Conservation (phyloP, 768 basidiomycete species). For the Sutorius australiensis region DNA sequence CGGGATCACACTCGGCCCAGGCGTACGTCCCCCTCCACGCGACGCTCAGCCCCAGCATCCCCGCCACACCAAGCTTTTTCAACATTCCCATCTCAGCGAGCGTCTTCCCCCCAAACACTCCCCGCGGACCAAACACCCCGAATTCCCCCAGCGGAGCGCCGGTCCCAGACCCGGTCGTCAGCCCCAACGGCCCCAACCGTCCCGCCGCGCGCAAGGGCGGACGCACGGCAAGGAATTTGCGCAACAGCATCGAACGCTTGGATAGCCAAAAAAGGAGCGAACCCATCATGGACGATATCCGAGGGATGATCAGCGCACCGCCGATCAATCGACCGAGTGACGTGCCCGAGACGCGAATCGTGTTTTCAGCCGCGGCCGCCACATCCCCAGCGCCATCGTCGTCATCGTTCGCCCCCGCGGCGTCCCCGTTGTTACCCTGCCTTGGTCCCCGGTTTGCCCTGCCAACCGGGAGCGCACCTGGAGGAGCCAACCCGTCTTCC, state of each 20-base stretch:
- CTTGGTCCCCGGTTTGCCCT: slow-evolving; percentile 11
- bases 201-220: slow-evolving; percentile 11
- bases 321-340: slow-evolving; percentile 65
- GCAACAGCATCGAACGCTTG: slow-evolving; percentile 27
- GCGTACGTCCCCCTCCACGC: slow-evolving; percentile 54
- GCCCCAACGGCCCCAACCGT: slow-evolving; percentile 15
- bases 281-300: slow-evolving; percentile 66
- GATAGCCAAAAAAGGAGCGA: slow-evolving; percentile 53
- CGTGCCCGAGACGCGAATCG: slow-evolving; percentile 53
- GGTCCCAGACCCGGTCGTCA: slow-evolving; percentile 13
- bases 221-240: slow-evolving; percentile 23
- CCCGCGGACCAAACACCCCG: slow-evolving; percentile 5
- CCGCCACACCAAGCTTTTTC: slow-evolving; percentile 25
- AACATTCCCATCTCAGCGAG: slow-evolving; percentile 15
- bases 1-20: slow-evolving; percentile 69
- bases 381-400: slow-evolving; percentile 26
- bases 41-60: slow-evolving; percentile 41
- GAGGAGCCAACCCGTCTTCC: slow-evolving; percentile 13
- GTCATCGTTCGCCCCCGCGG: slow-evolving; percentile 8
- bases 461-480: slow-evolving; percentile 11
- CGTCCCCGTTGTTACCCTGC: slow-evolving; percentile 12
- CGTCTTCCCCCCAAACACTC: slow-evolving; percentile 17
- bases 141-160: slow-evolving; percentile 5
- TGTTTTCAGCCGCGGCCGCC: slow-evolving; percentile 54
- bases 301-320: slow-evolving; percentile 66